A percentile compares a stretch with the other conserved stretches of the same genome.
Conservation (phyloP, 2,329 filamentous ascomycete species). For the Blumeria graminis region DNA sequence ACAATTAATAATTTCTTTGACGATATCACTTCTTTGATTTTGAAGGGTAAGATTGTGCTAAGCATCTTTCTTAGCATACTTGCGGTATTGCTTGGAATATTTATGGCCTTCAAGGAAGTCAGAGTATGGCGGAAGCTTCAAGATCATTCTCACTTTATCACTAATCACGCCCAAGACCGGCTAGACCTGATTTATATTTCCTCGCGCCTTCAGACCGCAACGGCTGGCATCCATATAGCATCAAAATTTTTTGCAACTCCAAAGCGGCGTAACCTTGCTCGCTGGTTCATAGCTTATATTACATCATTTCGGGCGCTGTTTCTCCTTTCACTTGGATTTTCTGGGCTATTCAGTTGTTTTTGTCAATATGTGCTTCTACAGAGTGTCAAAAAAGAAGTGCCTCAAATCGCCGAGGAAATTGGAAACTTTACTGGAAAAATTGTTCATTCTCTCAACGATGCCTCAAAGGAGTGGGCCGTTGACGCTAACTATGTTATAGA, state of each 20-base stretch:
- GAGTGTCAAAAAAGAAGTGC: constrained; percentile 37
- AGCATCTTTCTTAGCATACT: constrained; percentile 48
- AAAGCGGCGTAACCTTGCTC: constrained; percentile 36
- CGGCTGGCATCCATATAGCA: constrained; percentile 45
- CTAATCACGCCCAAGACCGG: constrained; percentile 43
- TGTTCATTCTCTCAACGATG: constrained; percentile 34
- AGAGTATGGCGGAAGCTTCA: constrained; percentile 52
- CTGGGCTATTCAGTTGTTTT: constrained; percentile 40
- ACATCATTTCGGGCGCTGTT: constrained; percentile 46
- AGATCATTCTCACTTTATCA: constrained; percentile 41
- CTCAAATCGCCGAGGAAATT: constrained; percentile 37
- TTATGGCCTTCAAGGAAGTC: constrained; percentile 63
- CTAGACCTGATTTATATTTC: constrained; percentile 79
- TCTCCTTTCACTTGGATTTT: constrained; percentile 39
- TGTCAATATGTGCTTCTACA: constrained; percentile 43
- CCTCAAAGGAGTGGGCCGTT: constrained; percentile 38
- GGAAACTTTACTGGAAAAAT: constrained; percentile 41
- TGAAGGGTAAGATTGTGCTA: constrained; percentile 47
- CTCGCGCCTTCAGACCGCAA: constrained; percentile 54
- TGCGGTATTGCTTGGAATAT: constrained; percentile 48
- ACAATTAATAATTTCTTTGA: constrained; percentile 68
- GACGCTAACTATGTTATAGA: constrained; percentile 37
- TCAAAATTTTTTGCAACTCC: constrained; percentile 39
- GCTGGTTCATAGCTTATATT: constrained; percentile 43
- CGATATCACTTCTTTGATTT: constrained; percentile 39